Conservation (phyloP, 106 monocot genomes). For the Agapanthus africanus region DNA sequence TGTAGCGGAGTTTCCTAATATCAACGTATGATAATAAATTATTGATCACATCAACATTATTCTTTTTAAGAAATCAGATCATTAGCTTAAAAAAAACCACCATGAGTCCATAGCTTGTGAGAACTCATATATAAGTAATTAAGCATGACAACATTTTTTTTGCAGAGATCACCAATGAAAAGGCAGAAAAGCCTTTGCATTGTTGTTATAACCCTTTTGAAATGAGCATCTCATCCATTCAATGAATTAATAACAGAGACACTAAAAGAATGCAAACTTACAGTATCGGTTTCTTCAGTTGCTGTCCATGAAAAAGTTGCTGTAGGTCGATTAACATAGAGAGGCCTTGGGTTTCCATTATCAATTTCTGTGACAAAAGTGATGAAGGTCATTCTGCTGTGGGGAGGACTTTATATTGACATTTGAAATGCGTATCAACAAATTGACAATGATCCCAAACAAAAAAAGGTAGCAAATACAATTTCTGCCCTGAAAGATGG, state of each 20-base stretch:
- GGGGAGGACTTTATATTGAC: not conserved
- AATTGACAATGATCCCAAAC: not conserved
- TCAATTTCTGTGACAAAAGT: slow-evolving; percentile 54
- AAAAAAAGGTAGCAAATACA: not conserved
- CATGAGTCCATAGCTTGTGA: not conserved
- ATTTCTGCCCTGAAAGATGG: not conserved
- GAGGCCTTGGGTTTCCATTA: slow-evolving; percentile 36
- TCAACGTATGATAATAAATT: not conserved
- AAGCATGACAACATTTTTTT: not conserved
- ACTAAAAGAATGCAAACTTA: slow-evolving; percentile 23
- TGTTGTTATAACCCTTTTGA: not conserved
- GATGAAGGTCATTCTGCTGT: not conserved
- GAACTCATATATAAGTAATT: not conserved
- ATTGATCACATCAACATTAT: not conserved
- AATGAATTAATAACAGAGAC: slow-evolving; percentile 5
- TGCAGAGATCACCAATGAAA: not conserved
- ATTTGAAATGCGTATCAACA: not conserved
- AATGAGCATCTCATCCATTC: not conserved
- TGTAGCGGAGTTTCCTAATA: not conserved
- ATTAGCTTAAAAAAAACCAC: not conserved
- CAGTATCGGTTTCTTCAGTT: slow-evolving; percentile 72
- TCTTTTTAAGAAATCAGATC: not conserved
- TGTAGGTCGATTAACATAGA: slow-evolving; percentile 54
- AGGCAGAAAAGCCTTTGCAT: not conserved
- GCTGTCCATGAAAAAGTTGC: slow-evolving; percentile 77